Evolutionary conservation across 495 filamentous ascomycete species (phyloP).

Genomic region (Neohortaea acidophila): DNA sequence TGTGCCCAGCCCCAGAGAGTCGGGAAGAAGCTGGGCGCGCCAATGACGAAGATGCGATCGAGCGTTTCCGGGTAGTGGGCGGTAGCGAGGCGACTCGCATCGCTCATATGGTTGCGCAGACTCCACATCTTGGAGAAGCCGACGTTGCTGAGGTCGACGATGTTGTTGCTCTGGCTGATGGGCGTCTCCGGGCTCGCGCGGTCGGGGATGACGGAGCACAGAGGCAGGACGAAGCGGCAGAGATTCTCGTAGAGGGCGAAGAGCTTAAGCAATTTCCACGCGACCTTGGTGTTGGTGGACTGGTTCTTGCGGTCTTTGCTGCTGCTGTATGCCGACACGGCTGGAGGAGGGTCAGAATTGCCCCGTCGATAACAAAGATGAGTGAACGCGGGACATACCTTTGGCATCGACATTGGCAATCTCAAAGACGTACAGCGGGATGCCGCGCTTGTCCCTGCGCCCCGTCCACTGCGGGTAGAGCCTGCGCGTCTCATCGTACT

Average conservation of each 20-base stretch:
- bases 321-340: constrained; percentile 50
- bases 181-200: constrained; percentile 58
- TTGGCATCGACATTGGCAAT: constrained; percentile 69
- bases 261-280: constrained; percentile 54
- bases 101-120: constrained; percentile 80
- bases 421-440: constrained; percentile 79
- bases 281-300: constrained; percentile 30
- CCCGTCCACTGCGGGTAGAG: constrained; percentile 94
- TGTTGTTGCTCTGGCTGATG: constrained; percentile 61
- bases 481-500: constrained; percentile 61
- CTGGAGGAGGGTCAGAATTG: too few species aligned
- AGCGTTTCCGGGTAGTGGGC: constrained; percentile 86
- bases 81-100: constrained; percentile 69
- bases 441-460: constrained; percentile 69
- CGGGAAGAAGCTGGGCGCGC: constrained; percentile 78
- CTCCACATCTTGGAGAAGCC: constrained; percentile 89
- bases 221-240: constrained; percentile 68
- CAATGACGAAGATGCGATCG: constrained; percentile 77
- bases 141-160: constrained; percentile 72
- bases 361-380: too few species aligned
- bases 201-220: constrained; percentile 55
- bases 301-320: constrained; percentile 27
- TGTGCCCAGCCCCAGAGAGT: constrained; percentile 94
- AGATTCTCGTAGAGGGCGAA: constrained; percentile 85
- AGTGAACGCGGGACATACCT: too few species aligned